phyloP scores from a whole-genome alignment of 1,139 yeast genomes.

The Scheffersomyces quercinus region DNA sequence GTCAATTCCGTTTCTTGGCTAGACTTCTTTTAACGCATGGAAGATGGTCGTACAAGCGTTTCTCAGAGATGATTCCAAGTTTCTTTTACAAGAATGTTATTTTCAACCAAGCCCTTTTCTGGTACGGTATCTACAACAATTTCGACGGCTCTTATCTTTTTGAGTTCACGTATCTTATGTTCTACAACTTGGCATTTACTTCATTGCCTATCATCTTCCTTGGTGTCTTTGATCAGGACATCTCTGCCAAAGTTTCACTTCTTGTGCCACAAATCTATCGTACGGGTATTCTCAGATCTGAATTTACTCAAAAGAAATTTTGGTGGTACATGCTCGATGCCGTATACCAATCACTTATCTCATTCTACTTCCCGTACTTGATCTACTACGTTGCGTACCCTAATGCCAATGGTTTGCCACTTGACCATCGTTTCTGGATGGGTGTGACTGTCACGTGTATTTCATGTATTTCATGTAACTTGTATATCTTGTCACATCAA shows the following conservation, averaged over 20 bases:
- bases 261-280: conserved; percentile 90
- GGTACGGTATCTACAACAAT: conserved; percentile 86
- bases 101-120: conserved; percentile 83
- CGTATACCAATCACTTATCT: conserved; percentile 77
- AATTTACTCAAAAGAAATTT: conserved; percentile 80
- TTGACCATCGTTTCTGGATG: conserved; percentile 83
- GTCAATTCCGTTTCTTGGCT: conserved; percentile 85
- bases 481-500: conserved; percentile 78
- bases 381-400: conserved; percentile 60
- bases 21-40: conserved; percentile 87
- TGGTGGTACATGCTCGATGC: conserved; percentile 88
- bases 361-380: conserved; percentile 86
- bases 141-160: conserved; percentile 92
- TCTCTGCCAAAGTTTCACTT: conserved; percentile 73
- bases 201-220: conserved; percentile 89
- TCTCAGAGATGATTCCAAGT: conserved; percentile 92
- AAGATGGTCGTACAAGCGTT: conserved; percentile 90
- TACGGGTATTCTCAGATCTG: conserved; percentile 78
- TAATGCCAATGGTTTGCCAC: conserved; percentile 59
- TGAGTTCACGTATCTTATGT: conserved; percentile 89
- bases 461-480: conserved; percentile 76
- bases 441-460: conserved; percentile 82
- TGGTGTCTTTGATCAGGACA: conserved; percentile 94
- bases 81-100: conserved; percentile 92
- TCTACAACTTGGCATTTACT: conserved; percentile 92